Conservation (phyloP, 1,284 basidiomycete species). For the Ustilago esculenta region DNA sequence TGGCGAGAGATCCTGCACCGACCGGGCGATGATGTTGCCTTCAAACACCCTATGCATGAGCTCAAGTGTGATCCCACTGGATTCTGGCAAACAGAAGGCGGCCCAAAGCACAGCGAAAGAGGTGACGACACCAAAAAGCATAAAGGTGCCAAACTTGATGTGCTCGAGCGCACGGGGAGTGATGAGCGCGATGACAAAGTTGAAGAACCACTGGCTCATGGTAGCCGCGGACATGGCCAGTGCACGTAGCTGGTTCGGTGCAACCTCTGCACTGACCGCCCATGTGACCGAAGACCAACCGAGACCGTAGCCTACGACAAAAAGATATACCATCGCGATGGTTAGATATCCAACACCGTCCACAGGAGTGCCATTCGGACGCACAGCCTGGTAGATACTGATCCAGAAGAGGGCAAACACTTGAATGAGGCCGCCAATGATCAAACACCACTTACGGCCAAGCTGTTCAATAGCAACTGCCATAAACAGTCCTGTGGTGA, state of each 20-base stretch:
- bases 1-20: constrained; percentile 50
- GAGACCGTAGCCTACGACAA: constrained; percentile 34
- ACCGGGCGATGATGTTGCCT: constrained; percentile 57
- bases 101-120: constrained; percentile 57
- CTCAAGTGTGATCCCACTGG: constrained; percentile 60
- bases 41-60: constrained; percentile 57
- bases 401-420: constrained; percentile 45
- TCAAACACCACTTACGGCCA: constrained; percentile 45
- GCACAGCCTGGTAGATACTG: constrained; percentile 42
- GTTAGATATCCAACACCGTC: constrained; percentile 38
- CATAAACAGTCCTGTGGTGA: constrained; percentile 41
- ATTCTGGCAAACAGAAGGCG: constrained; percentile 59
- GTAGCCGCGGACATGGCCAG: constrained; percentile 58
- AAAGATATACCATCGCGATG: constrained; percentile 48
- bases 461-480: constrained; percentile 46
- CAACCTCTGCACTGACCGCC: constrained; percentile 61
- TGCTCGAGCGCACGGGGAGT: constrained; percentile 57
- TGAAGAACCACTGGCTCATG: constrained; percentile 56
- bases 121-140: constrained; percentile 57
- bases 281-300: constrained; percentile 48
- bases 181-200: constrained; percentile 62
- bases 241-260: constrained; percentile 64
- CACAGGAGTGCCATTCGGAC: constrained; percentile 31
- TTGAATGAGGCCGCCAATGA: constrained; percentile 45
- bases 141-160: constrained; percentile 62